Conservation (phyloP, 2,329 filamentous ascomycete species). For the Diaporthe sp. region DNA sequence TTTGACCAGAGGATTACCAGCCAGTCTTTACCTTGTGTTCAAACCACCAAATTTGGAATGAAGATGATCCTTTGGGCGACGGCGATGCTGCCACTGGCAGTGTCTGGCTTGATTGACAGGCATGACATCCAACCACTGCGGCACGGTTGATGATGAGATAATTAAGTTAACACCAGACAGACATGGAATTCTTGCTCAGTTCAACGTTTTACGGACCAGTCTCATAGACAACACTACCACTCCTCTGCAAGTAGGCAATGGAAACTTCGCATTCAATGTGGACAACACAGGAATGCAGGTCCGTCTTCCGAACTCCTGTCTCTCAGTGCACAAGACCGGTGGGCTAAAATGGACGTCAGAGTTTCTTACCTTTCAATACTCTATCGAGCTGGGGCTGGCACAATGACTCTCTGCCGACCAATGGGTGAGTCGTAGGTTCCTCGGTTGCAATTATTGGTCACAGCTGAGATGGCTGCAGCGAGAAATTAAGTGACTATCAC, state of each 20-base stretch:
- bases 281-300: slow-evolving; percentile 55
- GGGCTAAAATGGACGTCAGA: slow-evolving; percentile 32
- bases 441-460: neutral
- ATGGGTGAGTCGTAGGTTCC: slow-evolving; percentile 37
- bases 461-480: slow-evolving; percentile 35
- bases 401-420: slow-evolving; percentile 51
- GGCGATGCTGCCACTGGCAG: neutral
- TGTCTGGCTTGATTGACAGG: slow-evolving; percentile 1
- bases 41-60: neutral
- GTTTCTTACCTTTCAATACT: slow-evolving; percentile 45
- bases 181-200: neutral
- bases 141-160: neutral
- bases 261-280: slow-evolving; percentile 57
- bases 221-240: slow-evolving; percentile 38
- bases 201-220: neutral
- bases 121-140: neutral
- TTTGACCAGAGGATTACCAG: neutral
- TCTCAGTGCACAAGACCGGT: too few species aligned
- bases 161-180: neutral
- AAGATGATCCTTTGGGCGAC: neutral
- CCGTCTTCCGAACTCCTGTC: neutral
- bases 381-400: slow-evolving; percentile 49
- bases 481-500: slow-evolving; percentile 44
- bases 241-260: slow-evolving; percentile 55
- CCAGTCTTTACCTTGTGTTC: neutral